Evolutionary conservation across 345 rosid genomes (phyloP), one percentile per base, ranked within the genome.

Genomic region (Eucalyptus erythrocorys): DNA sequence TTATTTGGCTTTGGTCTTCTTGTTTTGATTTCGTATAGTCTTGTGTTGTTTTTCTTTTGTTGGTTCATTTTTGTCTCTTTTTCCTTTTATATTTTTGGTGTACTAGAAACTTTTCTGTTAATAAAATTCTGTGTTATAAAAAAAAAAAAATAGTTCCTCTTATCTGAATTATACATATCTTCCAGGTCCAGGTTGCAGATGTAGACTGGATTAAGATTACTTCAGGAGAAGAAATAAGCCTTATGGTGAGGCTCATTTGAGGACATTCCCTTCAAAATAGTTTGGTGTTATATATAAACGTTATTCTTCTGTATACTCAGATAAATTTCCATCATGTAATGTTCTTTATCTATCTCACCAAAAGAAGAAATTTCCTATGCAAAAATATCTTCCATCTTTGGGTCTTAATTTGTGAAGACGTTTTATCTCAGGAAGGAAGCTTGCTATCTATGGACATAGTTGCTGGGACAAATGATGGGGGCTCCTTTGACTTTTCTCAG

Each of bases 191-290:
- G 92, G 99, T 97, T 90, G 97, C 96, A 80, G 99, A 96, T 90
- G 90, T 97, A 57, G 99, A 96, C 91, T 97, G 99, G 99, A 95
- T 97, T 90, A 96, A 95, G 92, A 95, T 97, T 89, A 91, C 91
- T 34, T 93, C 98, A 47, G 93, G 94, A 90, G 96, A 96, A 88
- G 95, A 93, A 91, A 96, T 97, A 92, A 96, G 95, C 92, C 94
- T 97, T 89, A 94, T 96, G 98, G 99, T 97, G 89, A 76, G 84
- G 84, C 47, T 76, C 45, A 37, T 42, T 76, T 76, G 47, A 76
- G 84, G 47, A 11, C 30, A 76, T 76, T 76, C 47, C 84, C 84
- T 40, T 76, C 47, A 40, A 15, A 76, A 40, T 76, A 21, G 47
- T 76, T 76, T 22, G 76, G 47, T 76, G 10, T 76, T 76, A 21